Percentiles rank a stretch among this genome's conserved stretches.
Conservation (phyloP, 225 moss, liverwort and hornwort genomes). For the Pseudisothecium myosuroides region DNA sequence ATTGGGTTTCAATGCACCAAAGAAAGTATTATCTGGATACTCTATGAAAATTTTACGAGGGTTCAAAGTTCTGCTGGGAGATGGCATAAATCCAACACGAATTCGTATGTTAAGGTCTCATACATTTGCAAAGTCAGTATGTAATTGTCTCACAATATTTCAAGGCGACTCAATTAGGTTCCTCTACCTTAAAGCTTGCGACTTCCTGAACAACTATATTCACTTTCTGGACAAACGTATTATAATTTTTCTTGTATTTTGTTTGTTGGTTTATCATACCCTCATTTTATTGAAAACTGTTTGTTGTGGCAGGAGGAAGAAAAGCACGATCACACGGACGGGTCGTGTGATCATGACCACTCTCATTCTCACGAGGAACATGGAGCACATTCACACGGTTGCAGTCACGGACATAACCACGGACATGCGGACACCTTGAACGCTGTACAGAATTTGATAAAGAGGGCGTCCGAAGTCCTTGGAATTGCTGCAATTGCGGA, state of each 20-base stretch:
- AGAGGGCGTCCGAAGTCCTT: constrained; percentile 39
- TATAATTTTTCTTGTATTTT: not conserved
- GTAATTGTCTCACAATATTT: not conserved
- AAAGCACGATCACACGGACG: constrained; percentile 7
- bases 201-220: not conserved
- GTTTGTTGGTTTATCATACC: not conserved
- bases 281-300: not conserved
- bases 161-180: not conserved
- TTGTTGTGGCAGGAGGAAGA: constrained; percentile 15
- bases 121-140: not conserved
- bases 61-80: not conserved
- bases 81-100: not conserved
- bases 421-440: constrained; percentile 44
- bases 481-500: constrained; percentile 73
- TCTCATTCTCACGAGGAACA: constrained; percentile 11
- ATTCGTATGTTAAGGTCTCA: not conserved
- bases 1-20: not conserved
- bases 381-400: constrained; percentile 12
- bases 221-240: not conserved
- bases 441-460: constrained; percentile 46
- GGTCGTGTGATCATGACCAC: constrained; percentile 4
- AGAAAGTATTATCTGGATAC: not conserved
- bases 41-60: not conserved
- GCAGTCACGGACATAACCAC: constrained; percentile 16
- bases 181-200: not conserved